Evolutionary conservation across 2,329 filamentous ascomycete species (phyloP).

Genomic region (Colletotrichum sp.): DNA sequence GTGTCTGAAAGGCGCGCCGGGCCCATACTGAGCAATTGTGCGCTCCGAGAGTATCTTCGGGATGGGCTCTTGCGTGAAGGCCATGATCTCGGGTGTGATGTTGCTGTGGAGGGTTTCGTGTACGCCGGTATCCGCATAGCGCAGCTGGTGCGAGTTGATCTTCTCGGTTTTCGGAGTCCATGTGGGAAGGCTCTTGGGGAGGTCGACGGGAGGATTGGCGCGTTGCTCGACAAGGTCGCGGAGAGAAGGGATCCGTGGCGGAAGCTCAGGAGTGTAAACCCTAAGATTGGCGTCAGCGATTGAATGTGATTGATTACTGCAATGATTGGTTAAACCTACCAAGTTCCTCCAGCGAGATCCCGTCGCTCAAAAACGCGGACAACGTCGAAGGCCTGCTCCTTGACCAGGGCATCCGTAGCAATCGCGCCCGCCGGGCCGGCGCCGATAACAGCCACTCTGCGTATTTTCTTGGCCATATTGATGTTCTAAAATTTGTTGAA

Average conservation of each 20-base stretch:
- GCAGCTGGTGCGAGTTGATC: not conserved
- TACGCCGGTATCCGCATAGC: not conserved
- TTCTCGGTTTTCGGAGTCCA: not conserved
- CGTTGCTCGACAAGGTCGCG: not conserved
- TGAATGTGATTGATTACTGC: fast-evolving
- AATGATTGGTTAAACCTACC: fast-evolving
- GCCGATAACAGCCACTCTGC: not conserved
- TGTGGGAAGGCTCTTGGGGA: not conserved
- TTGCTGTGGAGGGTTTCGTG: not conserved
- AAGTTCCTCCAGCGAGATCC: not conserved
- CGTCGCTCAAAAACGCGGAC: not conserved
- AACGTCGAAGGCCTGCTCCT: not conserved
- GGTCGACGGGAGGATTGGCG: not conserved
- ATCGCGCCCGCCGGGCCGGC: not conserved
- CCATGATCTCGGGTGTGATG: not conserved
- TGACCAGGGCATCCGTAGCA: not conserved
- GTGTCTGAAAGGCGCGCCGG: not conserved
- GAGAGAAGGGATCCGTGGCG: not conserved
- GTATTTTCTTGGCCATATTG: not conserved
- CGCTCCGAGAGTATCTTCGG: not conserved
- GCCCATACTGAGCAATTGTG: not conserved
- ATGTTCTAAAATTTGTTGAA: not conserved
- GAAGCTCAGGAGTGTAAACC: not conserved
- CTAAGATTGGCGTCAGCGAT: not conserved
- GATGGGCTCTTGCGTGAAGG: not conserved